Base-by-base conservation (phyloP, 2,329 filamentous ascomycete species). In the Colletotrichum orbiculare region DNA sequence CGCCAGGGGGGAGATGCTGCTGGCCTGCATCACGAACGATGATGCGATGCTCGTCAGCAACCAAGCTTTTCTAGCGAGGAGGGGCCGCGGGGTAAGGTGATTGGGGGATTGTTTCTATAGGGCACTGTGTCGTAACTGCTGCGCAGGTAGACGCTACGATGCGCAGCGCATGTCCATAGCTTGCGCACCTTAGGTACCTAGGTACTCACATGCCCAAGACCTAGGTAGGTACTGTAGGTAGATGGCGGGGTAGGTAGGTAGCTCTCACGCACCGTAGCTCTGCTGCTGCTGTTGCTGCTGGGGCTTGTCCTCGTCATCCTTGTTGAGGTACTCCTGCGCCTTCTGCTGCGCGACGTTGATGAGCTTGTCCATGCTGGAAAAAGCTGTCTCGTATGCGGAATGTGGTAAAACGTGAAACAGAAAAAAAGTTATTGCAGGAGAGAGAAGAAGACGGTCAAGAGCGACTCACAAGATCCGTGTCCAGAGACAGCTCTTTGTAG, bases 291-390 rank as follows among this genome's bases (percentile, higher is more conserved):
- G 57, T 15, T 64, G 46, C 49, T 58, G 69, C 59, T 73, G 71
- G 41, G 71, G 58, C 63, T 74, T 71, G 54, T 72, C 64, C 66
- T 75, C 71, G 63, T 71, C 69, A 45, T 73, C 70, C 53, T 74
- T 66, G 60, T 43, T 47, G 8, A 80, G 75, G 33, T 74, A 77
- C 43, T 78, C 75, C 70, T 77, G 78, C 59, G 76, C 78, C 17
- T 72, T 73, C 17, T 49, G 47, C 8, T 42, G 45, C 25, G 59
- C 60, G 49, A 34, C 42, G 70, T 68, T 76, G 67, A 80, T 64
- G 64, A 81, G 63, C 60, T 75, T 77, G 46, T 81, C 77, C 79
- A 81, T 81, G 54, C 17, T 66, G 43, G 35, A 15, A 34, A 15
- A 52, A 15, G 8, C 38, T 12, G 17, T 41, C 7, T 38, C 37